Evolutionary conservation across 805 yeast species (phyloP).

Genomic region (Starmerella khaoyaiensis): DNA sequence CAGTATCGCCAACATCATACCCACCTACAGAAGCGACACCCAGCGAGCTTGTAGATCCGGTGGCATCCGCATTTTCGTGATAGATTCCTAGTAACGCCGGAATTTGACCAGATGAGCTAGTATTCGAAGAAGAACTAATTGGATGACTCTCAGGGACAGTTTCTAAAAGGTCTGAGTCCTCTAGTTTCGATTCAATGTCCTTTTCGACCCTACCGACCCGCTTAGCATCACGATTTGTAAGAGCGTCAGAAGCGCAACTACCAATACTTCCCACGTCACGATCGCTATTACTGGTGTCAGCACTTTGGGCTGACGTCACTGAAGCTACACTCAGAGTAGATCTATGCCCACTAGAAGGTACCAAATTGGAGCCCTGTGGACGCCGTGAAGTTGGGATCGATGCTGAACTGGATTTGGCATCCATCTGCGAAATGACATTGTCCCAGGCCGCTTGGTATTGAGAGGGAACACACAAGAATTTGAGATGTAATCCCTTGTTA

Average conservation of each 20-base stretch:
- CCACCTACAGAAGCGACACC: neutral
- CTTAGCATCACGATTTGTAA: neutral
- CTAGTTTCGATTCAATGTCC: neutral
- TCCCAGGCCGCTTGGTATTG: slow-evolving; percentile 12
- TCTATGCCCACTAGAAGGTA: neutral
- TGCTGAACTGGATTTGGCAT: too few relatives aligned
- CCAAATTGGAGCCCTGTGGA: too few relatives aligned
- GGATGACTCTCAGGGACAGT: too few relatives aligned
- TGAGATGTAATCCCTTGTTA: slow-evolving; percentile 45
- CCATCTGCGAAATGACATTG: too few relatives aligned
- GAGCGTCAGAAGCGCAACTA: too few relatives aligned
- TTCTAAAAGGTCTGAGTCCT: neutral
- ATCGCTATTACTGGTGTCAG: too few relatives aligned
- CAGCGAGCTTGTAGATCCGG: too few relatives aligned
- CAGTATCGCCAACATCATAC: neutral
- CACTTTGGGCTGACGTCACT: too few relatives aligned
- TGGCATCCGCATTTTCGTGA: neutral
- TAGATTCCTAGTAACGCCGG: neutral
- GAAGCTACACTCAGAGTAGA: slow-evolving; percentile 1
- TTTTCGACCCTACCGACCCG: neutral
- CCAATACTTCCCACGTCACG: too few relatives aligned
- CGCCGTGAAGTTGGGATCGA: too few relatives aligned
- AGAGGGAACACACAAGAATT: slow-evolving; percentile 11
- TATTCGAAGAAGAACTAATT: too few relatives aligned
- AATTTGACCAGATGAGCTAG: too few relatives aligned